phyloP scores from a whole-genome alignment of 495 filamentous ascomycete genomes.

The Podospora fimiseda region DNA sequence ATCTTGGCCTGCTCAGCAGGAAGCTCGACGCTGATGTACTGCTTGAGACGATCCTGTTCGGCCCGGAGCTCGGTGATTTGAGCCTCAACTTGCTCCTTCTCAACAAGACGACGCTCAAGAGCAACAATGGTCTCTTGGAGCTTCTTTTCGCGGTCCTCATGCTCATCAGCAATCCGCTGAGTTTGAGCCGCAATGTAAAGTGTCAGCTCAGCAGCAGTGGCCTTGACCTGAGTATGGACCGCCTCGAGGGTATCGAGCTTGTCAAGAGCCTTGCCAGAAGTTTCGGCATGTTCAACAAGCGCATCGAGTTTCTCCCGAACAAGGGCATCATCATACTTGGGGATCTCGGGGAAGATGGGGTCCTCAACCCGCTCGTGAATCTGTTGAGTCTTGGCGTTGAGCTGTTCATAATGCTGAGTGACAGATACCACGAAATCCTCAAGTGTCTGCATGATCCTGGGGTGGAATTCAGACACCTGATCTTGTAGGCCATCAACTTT shows the following conservation, averaged over 20 bases:
- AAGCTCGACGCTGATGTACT: conserved; percentile 38
- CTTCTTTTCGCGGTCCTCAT: conserved; percentile 70
- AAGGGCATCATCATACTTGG: conserved; percentile 53
- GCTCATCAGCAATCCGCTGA: conserved; percentile 67
- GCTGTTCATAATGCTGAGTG: conserved; percentile 72
- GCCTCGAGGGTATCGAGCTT: conserved; percentile 74
- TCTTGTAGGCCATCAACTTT: conserved; percentile 70
- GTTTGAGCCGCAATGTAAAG: conserved; percentile 78
- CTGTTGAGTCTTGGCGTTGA: conserved; percentile 40
- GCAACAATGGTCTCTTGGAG: conserved; percentile 76
- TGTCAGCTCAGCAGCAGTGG: conserved; percentile 79
- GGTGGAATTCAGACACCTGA: conserved; percentile 71
- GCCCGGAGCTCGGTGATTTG: conserved; percentile 51
- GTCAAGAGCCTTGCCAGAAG: conserved; percentile 48
- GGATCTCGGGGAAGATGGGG: conserved; percentile 34
- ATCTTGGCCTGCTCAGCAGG: conserved; percentile 45
- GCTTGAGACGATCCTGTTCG: conserved; percentile 35
- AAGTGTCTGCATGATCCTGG: conserved; percentile 73
- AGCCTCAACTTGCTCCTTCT: conserved; percentile 72
- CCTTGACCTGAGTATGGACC: conserved; percentile 82
- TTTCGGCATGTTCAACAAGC: conserved; percentile 61
- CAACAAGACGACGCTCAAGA: conserved; percentile 67
- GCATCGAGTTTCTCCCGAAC: conserved; percentile 83
- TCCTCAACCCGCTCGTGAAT: conserved; percentile 51
- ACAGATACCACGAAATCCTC: conserved; percentile 77